These are phyloP conservation scores for Phaeosphaeria sp. DNA, from an alignment of 2,329 filamentous ascomycete genomes.

Conservation along the genomic window DNA sequence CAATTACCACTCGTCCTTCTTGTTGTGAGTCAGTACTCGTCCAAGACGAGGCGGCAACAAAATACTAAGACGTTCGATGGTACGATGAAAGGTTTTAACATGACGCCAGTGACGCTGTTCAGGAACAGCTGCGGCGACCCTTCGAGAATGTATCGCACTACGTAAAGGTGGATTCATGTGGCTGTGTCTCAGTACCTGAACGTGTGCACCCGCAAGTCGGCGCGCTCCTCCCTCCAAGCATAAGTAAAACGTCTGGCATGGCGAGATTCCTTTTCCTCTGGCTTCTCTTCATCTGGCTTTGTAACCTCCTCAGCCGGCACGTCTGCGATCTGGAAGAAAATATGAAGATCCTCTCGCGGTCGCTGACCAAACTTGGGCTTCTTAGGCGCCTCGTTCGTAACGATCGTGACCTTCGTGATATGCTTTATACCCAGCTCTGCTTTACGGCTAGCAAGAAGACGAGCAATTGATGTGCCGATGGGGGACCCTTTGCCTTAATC, in stretches of 20 bases:
- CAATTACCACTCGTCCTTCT: no score
- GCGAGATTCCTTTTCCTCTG: neutral
- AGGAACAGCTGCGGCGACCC: no score
- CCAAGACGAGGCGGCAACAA: no score
- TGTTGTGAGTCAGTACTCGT: no score
- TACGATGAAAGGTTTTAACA: no score
- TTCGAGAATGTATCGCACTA: no score
- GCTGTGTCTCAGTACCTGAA: neutral
- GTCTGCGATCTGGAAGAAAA: constrained; percentile 2
- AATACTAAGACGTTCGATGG: no score
- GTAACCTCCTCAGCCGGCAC: neutral
- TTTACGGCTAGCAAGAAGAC: neutral
- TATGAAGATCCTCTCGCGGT: neutral
- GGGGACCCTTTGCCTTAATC: no score
- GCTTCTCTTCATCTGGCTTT: neutral
- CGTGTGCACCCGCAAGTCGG: neutral
- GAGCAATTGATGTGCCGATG: no score
- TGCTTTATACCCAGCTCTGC: neutral
- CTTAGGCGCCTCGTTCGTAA: neutral
- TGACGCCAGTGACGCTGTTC: no score
- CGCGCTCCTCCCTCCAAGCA: neutral
- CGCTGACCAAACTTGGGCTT: no score
- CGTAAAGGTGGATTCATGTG: neutral
- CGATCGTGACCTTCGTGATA: neutral
- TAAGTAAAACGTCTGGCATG: neutral